Evolutionary conservation across 2,329 filamentous ascomycete species (phyloP).

Genomic region (Incumbomyces lentus): DNA sequence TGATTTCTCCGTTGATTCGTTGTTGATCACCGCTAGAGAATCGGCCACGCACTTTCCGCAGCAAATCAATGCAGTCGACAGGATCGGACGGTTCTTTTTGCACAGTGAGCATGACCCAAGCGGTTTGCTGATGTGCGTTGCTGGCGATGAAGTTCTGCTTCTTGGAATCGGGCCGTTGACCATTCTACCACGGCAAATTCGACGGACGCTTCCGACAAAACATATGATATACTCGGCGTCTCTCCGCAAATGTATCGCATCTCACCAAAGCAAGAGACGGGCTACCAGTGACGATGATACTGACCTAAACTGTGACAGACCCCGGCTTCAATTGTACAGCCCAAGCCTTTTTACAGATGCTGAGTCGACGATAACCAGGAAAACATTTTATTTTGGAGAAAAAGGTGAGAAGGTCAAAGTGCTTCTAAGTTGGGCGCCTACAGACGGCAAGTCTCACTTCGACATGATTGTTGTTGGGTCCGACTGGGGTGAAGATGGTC

Average conservation of each 20-base stretch:
- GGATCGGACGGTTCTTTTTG: conserved; percentile 23
- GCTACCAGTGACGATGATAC: not conserved
- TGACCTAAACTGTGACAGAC: not conserved
- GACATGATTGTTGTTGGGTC: conserved; percentile 20
- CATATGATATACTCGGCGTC: conserved; percentile 36
- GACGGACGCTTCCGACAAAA: conserved; percentile 19
- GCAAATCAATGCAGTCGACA: conserved; percentile 28
- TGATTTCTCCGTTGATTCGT: not conserved
- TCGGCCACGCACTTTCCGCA: conserved; percentile 27
- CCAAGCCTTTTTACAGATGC: not conserved
- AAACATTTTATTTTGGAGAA: conserved; percentile 8
- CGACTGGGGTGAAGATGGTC: conserved; percentile 1
- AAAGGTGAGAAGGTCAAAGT: conserved; percentile 13
- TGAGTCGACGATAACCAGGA: not conserved
- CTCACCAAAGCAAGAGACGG: conserved; percentile 25
- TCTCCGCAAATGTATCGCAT: conserved; percentile 40
- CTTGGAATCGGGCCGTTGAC: conserved; percentile 22
- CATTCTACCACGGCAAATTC: not conserved
- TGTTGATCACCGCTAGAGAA: not conserved
- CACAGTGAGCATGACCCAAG: conserved; percentile 23
- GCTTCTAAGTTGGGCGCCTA: conserved; percentile 16
- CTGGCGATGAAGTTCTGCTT: conserved; percentile 37
- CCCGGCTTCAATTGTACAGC: conserved; percentile 1
- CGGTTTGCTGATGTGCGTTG: conserved; percentile 39
- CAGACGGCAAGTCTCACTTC: conserved; percentile 13